phyloP scores from a whole-genome alignment of 2,329 filamentous ascomycete species.

The Colletotrichum graminicola region DNA sequence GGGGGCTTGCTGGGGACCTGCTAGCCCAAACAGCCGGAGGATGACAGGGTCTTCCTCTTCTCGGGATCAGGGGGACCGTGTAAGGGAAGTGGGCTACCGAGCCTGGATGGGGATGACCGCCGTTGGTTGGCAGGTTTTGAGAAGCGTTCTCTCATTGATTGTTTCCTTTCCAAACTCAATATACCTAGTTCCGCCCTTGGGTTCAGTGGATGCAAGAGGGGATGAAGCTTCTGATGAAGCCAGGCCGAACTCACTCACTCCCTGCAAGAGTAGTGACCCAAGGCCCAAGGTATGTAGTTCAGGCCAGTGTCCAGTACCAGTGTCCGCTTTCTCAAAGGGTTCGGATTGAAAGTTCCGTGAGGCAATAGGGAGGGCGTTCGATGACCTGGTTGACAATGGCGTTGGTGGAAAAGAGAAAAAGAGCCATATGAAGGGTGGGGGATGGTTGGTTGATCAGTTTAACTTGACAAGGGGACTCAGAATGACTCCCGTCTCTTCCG shows the following conservation, averaged over 20 bases:
- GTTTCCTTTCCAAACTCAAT: slow-evolving; percentile 14
- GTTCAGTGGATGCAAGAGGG: neutral
- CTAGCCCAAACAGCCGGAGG: slow-evolving; percentile 9
- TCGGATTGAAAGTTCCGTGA: neutral
- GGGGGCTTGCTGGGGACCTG: slow-evolving; percentile 17
- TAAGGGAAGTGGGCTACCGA: slow-evolving; percentile 29
- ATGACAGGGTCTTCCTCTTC: slow-evolving; percentile 20
- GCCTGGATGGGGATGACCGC: slow-evolving; percentile 7
- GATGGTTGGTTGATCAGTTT: neutral
- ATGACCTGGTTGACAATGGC: neutral
- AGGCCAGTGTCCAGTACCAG: neutral
- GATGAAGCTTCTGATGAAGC: neutral
- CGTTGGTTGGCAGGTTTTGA: slow-evolving; percentile 25
- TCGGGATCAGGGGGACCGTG: slow-evolving; percentile 24
- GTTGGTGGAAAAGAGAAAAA: neutral
- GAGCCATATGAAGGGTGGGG: neutral
- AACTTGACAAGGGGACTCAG: neutral
- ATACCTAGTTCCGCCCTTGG: neutral
- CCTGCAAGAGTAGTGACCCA: neutral
- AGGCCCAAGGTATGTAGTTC: neutral
- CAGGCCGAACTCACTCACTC: neutral
- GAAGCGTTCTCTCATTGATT: slow-evolving; percentile 14
- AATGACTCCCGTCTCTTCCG: neutral
- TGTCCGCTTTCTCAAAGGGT: neutral
- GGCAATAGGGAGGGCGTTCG: neutral